These are phyloP conservation scores for Saccharomycopsis sp. DNA, from an alignment of 805 yeast species.

Conservation along the genomic window DNA sequence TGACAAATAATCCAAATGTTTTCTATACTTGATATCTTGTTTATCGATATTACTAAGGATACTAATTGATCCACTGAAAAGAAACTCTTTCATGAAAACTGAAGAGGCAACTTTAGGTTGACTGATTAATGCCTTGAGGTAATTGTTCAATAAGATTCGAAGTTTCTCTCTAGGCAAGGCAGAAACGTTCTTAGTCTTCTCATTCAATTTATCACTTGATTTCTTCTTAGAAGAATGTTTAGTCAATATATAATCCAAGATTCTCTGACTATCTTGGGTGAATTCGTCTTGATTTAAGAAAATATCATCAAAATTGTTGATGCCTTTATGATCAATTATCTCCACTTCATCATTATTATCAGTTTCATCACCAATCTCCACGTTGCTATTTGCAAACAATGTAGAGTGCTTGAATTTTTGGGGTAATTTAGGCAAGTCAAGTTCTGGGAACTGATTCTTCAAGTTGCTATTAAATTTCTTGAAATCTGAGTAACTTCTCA, in stretches of 20 bases:
- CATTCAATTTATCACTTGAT: not conserved
- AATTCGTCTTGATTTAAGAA: slow-evolving; percentile 5
- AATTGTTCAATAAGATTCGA: slow-evolving; percentile 72
- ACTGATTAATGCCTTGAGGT: slow-evolving; percentile 46
- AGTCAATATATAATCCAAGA: slow-evolving; percentile 7
- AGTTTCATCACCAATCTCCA: slow-evolving; percentile 3
- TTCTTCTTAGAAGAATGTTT: slow-evolving; percentile 4
- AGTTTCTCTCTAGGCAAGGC: slow-evolving; percentile 64
- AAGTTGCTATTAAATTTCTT: slow-evolving; percentile 46
- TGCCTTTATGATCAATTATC: slow-evolving; percentile 19
- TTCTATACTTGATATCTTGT: slow-evolving; percentile 59
- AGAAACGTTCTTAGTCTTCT: slow-evolving; percentile 12
- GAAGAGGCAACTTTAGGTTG: slow-evolving; percentile 77
- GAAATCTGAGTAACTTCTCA: slow-evolving; percentile 65
- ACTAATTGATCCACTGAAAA: slow-evolving; percentile 35
- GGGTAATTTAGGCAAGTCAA: slow-evolving; percentile 54
- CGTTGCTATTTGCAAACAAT: too few relatives aligned
- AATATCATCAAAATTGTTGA: slow-evolving; percentile 5
- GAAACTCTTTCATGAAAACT: slow-evolving; percentile 51
- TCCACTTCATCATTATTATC: slow-evolving; percentile 22
- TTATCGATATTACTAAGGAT: slow-evolving; percentile 13
- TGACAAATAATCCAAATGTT: slow-evolving; percentile 54
- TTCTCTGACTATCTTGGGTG: slow-evolving; percentile 5
- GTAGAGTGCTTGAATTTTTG: slow-evolving; percentile 24
- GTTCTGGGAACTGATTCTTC: slow-evolving; percentile 59